Evolutionary conservation across 768 basidiomycete genomes (phyloP), one percentile per base, ranked within the genome.

Genomic region (Boletellus ananiceps): DNA sequence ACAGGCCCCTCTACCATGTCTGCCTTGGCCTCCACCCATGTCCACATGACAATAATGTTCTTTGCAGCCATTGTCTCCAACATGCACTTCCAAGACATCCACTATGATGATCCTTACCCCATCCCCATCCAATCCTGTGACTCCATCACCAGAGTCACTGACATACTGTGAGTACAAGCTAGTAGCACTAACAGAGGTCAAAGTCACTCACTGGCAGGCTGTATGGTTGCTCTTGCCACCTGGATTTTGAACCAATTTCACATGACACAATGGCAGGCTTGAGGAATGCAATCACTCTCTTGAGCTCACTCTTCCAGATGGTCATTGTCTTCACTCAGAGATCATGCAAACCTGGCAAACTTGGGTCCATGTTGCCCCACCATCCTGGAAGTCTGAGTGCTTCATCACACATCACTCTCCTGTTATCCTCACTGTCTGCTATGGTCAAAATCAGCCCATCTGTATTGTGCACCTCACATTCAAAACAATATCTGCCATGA

Each of bases 401-500:
- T 55, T 55, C 27, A 25, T 55, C 1, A 21, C 27, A 0, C 18
- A 47, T 11, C 51, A 55, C 38, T 15, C 32, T 0, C 53, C 46
- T 1, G 18, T 55, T 4, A 41, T 41, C 0, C 11, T 55, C 37
- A 40, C 53, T 2, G 16, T 55, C 15, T 18, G 50, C 0, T 55
- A 55, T 8, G 53, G 53, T 0, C 53, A 55, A 11, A 55, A 55
- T 3, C 53, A 55, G 8, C 36, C 36, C 14, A 2, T 1, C n/a
- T n/a, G n/a, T n/a, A n/a, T n/a, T n/a, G n/a, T n/a, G n/a, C n/a
- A n/a, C n/a, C n/a, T n/a, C n/a, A n/a, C n/a, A n/a, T n/a, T n/a
- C n/a, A n/a, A n/a, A n/a, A n/a, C n/a, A n/a, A n/a, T n/a, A n/a
- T n/a, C n/a, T n/a, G n/a, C n/a, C n/a, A n/a, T n/a, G n/a, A n/a